A percentile compares a stretch with the other conserved stretches of the same genome.
Evolutionary conservation across 23 red algal species (phyloP).

Genomic region (Cyanidioschyzon merolae): DNA sequence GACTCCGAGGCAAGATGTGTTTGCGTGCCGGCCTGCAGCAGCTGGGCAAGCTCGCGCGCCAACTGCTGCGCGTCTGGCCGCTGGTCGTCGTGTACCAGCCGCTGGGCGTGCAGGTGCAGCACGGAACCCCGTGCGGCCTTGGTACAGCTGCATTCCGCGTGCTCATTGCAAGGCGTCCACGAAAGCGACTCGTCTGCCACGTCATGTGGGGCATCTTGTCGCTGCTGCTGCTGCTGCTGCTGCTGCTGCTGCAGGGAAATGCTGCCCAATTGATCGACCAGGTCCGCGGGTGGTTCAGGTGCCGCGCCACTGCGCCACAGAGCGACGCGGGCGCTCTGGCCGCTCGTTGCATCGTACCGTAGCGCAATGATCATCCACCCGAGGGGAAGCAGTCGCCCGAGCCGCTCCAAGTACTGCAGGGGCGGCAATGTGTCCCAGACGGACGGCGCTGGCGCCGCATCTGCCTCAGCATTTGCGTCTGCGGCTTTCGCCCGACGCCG

Average conservation of each 20-base stretch:
- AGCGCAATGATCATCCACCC: background rate
- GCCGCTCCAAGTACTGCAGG: background rate
- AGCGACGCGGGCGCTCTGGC: background rate
- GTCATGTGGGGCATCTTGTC: too few relatives aligned
- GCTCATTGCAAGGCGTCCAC: background rate
- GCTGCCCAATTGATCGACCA: background rate
- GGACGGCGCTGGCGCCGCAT: background rate
- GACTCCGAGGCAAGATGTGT: background rate
- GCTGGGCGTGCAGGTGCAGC: background rate
- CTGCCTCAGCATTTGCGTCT: too few relatives aligned
- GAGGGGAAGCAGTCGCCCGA: background rate
- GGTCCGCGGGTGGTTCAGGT: background rate
- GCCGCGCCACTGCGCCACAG: background rate
- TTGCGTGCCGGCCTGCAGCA: background rate
- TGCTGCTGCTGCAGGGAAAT: background rate
- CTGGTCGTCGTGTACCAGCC: background rate
- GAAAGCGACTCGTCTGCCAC: too few relatives aligned
- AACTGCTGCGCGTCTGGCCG: background rate
- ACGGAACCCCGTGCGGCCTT: background rate
- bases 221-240: background rate
- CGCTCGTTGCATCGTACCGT: background rate
- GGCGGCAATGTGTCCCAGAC: background rate
- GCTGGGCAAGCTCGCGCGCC: background rate
- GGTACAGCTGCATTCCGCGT: background rate
- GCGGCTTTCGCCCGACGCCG: background rate